Evolutionary conservation across 2,329 filamentous ascomycete genomes (phyloP).

Genomic region (Pyrenochaeta sp.): DNA sequence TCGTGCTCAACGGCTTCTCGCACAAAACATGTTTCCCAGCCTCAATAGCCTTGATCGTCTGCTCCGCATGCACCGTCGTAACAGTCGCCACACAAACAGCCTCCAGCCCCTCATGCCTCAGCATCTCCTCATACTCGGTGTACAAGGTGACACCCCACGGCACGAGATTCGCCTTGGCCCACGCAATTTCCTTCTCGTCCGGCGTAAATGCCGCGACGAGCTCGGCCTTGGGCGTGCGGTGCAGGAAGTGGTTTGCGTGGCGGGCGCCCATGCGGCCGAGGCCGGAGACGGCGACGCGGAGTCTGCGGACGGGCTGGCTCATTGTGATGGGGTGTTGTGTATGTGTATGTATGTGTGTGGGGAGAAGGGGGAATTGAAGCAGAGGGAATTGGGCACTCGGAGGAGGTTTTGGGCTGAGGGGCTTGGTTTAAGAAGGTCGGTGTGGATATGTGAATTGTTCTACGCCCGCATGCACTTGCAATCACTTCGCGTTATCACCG

Average conservation of each 20-base stretch:
- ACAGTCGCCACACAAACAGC: conserved; percentile 64
- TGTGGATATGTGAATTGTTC: too few species aligned
- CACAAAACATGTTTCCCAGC: conserved; percentile 64
- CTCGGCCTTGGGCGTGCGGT: conserved; percentile 54
- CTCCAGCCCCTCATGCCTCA: conserved; percentile 62
- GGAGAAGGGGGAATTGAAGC: too few species aligned
- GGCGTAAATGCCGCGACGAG: conserved; percentile 59
- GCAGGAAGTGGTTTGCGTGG: conserved; percentile 57
- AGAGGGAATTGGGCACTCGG: not conserved
- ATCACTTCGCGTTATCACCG: conserved; percentile 34
- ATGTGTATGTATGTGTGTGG: too few species aligned
- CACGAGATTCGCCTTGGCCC: conserved; percentile 60
- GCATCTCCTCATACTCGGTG: conserved; percentile 64
- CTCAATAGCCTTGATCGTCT: conserved; percentile 64
- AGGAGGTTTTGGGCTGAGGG: not conserved
- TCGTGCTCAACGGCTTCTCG: conserved; percentile 67
- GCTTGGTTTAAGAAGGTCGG: too few species aligned
- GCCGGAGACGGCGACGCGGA: conserved; percentile 55
- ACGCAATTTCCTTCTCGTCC: conserved; percentile 52
- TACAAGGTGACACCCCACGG: conserved; percentile 62
- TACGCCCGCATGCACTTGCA: too few species aligned
- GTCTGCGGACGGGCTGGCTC: conserved; percentile 46
- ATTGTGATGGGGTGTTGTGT: conserved; percentile 37
- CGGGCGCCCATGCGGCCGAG: conserved; percentile 60
- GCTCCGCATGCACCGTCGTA: conserved; percentile 64